Evolutionary conservation across 139 green algal species (phyloP).

Genomic region (Eudorina sp.): DNA sequence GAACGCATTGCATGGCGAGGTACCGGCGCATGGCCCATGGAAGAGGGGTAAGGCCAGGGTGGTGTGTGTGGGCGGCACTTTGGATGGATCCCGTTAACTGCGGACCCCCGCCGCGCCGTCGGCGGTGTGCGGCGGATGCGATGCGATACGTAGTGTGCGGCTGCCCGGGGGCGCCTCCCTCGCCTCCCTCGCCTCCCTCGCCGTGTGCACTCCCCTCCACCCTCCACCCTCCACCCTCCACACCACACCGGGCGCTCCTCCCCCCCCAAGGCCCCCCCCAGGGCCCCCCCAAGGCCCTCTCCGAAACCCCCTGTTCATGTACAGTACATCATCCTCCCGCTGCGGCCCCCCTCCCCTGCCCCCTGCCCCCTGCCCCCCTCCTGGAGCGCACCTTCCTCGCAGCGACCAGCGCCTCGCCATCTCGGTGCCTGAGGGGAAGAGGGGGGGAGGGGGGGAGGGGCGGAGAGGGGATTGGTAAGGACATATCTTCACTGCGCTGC

Average conservation of each 20-base stretch:
- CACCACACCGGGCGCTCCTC: not conserved
- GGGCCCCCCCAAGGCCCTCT: not conserved
- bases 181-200: too few species aligned
- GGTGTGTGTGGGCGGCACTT: too few species aligned
- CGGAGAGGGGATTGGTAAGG: not conserved
- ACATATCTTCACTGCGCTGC: not conserved
- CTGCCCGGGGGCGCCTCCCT: too few species aligned
- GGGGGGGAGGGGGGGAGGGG: not conserved
- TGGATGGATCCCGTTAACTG: too few species aligned
- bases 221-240: too few species aligned
- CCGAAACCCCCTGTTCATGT: not conserved
- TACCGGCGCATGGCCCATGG: too few species aligned
- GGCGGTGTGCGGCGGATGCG: too few species aligned
- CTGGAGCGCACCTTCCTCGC: constrained; percentile 4
- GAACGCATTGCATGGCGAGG: too few species aligned
- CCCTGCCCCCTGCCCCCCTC: not conserved
- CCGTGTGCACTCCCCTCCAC: not conserved
- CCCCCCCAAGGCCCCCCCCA: not conserved
- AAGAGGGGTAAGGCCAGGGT: too few species aligned
- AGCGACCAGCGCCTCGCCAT: not conserved
- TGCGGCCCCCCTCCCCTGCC: too few species aligned
- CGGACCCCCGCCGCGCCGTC: too few species aligned
- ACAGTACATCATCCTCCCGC: not conserved
- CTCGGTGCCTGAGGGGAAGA: not conserved
- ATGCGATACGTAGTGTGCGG: too few species aligned